A percentile compares a stretch with the other conserved stretches of the same genome.
These are phyloP conservation scores for Ceratobasidium theobromae DNA, from an alignment of 1,284 basidiomycete genomes.

Conservation along the genomic window DNA sequence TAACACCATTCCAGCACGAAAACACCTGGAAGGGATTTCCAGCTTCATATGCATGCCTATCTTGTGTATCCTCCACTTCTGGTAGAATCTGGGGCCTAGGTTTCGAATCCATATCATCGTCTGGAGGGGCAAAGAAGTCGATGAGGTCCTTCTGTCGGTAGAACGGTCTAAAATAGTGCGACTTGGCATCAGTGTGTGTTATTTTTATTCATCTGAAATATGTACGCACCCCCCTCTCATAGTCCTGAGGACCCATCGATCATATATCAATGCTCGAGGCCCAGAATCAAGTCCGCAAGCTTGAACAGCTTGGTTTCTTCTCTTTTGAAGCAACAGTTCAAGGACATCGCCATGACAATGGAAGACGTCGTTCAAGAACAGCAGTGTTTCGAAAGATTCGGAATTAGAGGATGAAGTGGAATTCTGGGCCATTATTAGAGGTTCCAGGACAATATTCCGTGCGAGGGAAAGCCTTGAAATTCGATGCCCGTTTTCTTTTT, in stretches of 20 bases:
- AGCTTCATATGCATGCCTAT: constrained; percentile 41
- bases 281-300: constrained; percentile 49
- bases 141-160: constrained; percentile 29
- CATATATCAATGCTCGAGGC: constrained; percentile 46
- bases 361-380: constrained; percentile 50
- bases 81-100: constrained; percentile 39
- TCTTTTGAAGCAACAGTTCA: constrained; percentile 47
- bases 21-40: constrained; percentile 48
- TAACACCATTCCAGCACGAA: constrained; percentile 45
- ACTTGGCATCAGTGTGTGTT: too few species aligned
- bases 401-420: constrained; percentile 35
- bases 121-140: constrained; percentile 35
- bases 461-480: constrained; percentile 46
- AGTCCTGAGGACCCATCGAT: constrained; percentile 48
- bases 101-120: constrained; percentile 27
- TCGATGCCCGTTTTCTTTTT: constrained; percentile 37
- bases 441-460: constrained; percentile 47
- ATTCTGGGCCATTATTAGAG: constrained; percentile 43
- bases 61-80: constrained; percentile 38
- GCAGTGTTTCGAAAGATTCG: constrained; percentile 42
- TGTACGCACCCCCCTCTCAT: constrained; percentile 45
- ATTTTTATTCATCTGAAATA: too few species aligned
- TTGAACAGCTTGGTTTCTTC: constrained; percentile 46
- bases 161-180: constrained; percentile 35
- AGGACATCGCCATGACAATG: constrained; percentile 46